Evolutionary conservation across 352 stramenopile species (phyloP), one percentile per base, ranked within the genome.

Genomic region (Globisporangium paroecandrum): DNA sequence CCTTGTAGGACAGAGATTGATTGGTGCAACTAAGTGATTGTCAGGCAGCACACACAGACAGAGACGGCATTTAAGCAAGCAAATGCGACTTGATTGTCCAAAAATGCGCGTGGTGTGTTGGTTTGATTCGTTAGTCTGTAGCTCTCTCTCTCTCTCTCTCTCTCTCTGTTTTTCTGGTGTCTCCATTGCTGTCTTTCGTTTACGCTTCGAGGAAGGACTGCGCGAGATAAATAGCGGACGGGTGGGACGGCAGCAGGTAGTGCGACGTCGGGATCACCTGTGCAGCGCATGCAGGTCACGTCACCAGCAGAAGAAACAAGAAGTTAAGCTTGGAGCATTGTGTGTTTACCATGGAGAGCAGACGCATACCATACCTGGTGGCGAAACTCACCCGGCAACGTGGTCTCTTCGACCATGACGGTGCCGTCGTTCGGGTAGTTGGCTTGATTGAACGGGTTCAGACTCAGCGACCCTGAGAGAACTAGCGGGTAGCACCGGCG

Each of bases 361-460:
- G 36, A 43, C n/a, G 9, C 34, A 12, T 32, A 32, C 29, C 29
- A 9, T 56, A 93, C 85, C 68, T 78, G 60, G 32, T 93, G 82
- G n/a, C 80, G 82, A 69, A 88, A 90, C 58, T 93, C 78, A 24
- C 85, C 85, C 8, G 85, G 85, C 20, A 93, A 62, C 29, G 64
- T 59, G 4, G 85, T 93, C 67, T 91, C 85, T 24, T 90, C 78
- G 25, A 91, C 61, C 73, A 80, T 88, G 20, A 93, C 66, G 2
- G 86, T 66, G 9, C 85, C 85, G 49, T 93, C 85, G 53, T 89
- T 90, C 10, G 82, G 85, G 61, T 91, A 90, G 54, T 89, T 85
- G 36, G 78, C 77, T 72, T 90, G 82, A 46, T 89, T 90, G 65
- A 90, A 90, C 27, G 85, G 85, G 59, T 91, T 93, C 7, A 93